phyloP scores from a whole-genome alignment of 176 grass and related monocot genomes.

The Rhipidocladum racemiflorum region DNA sequence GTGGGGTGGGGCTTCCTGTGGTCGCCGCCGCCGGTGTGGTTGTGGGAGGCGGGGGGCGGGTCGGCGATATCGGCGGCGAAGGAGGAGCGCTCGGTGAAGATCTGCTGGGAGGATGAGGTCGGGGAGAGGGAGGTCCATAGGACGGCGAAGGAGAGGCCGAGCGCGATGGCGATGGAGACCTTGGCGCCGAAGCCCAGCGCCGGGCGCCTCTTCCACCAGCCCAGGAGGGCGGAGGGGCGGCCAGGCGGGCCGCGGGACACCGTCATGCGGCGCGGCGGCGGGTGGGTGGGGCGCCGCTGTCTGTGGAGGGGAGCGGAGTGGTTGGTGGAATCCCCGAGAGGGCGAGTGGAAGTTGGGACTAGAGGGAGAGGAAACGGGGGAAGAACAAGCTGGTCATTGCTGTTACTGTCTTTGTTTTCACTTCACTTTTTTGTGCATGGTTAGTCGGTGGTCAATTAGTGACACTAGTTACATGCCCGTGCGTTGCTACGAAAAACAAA shows the following conservation, averaged over 20 bases:
- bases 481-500: too few species aligned
- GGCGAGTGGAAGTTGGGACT: slow-evolving; percentile 1
- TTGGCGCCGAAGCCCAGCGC: slow-evolving; percentile 72
- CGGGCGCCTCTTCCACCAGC: slow-evolving; percentile 52
- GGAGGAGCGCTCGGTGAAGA: slow-evolving; percentile 67
- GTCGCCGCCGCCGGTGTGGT: neutral
- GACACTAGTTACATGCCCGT: too few species aligned
- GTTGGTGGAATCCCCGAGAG: slow-evolving; percentile 35
- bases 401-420: neutral
- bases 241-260: slow-evolving; percentile 38
- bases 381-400: slow-evolving; percentile 4
- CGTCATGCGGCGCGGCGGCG: slow-evolving; percentile 52
- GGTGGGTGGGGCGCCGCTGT: slow-evolving; percentile 23
- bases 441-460: neutral
- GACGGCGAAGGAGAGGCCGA: slow-evolving; percentile 80
- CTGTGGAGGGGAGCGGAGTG: slow-evolving; percentile 14
- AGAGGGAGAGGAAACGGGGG: neutral
- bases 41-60: slow-evolving; percentile 28
- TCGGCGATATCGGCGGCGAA: slow-evolving; percentile 62
- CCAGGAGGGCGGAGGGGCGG: slow-evolving; percentile 33
- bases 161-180: slow-evolving; percentile 66
- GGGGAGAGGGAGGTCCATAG: slow-evolving; percentile 72
- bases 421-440: neutral
- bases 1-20: slow-evolving; percentile 39
- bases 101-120: slow-evolving; percentile 54